phyloP scores from a whole-genome alignment of 2,329 filamentous ascomycete species.

The Xylariales sp. region DNA sequence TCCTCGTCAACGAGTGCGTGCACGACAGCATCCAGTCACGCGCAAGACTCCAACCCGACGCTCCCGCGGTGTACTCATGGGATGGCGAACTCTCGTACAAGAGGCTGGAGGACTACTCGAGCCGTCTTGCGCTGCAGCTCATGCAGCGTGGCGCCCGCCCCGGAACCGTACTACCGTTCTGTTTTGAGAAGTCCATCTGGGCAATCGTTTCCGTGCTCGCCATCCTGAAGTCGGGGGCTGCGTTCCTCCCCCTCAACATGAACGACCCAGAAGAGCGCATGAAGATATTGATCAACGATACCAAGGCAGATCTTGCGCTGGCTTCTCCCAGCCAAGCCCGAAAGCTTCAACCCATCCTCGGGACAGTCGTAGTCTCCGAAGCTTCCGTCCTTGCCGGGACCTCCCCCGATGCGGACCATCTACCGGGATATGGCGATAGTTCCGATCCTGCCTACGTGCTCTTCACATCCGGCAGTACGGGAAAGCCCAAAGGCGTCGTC shows the following conservation, averaged over 20 bases:
- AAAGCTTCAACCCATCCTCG: neutral
- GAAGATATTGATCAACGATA: conserved; percentile 1
- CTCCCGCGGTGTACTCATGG: neutral
- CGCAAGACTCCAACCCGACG: neutral
- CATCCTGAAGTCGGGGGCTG: conserved; percentile 28
- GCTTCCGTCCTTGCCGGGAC: neutral
- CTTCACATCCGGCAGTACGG: conserved; percentile 9
- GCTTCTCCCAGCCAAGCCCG: neutral
- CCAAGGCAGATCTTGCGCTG: neutral
- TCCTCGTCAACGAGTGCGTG: neutral
- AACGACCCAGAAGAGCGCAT: conserved; percentile 5
- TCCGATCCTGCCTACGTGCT: conserved; percentile 3
- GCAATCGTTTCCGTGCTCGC: conserved; percentile 30
- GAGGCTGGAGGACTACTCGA: conserved; percentile 13
- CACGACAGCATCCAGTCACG: conserved; percentile 2
- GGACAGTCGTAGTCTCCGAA: neutral
- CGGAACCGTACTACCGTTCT: conserved; percentile 27
- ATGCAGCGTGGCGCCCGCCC: conserved; percentile 24
- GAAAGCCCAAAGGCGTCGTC: conserved; percentile 8
- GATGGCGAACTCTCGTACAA: conserved; percentile 4
- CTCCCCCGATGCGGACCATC: neutral
- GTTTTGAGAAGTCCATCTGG: conserved; percentile 31
- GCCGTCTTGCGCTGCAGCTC: conserved; percentile 24
- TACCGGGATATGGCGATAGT: neutral
- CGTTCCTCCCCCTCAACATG: conserved; percentile 29